Evolutionary conservation across 208 protist species (phyloP).

Genomic region (Leishmania tropica): DNA sequence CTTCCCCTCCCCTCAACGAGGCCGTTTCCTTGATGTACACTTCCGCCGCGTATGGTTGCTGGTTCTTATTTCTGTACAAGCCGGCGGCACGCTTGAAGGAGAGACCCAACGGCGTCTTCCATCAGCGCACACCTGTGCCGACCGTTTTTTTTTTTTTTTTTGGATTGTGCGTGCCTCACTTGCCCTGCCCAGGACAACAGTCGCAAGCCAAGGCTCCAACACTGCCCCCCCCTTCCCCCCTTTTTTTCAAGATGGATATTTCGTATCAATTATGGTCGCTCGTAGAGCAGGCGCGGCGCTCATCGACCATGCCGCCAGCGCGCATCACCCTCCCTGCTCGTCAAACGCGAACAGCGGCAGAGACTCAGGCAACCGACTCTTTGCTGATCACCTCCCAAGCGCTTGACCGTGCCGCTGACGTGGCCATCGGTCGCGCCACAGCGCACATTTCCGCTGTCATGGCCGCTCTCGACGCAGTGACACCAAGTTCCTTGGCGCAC

Average conservation of each 20-base stretch:
- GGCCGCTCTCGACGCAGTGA: constrained; percentile 47
- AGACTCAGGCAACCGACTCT: constrained; percentile 13
- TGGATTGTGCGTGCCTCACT: not conserved
- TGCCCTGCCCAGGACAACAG: not conserved
- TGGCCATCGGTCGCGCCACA: constrained; percentile 13
- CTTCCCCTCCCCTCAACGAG: not conserved
- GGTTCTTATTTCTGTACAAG: not conserved
- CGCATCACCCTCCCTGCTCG: not conserved
- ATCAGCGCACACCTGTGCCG: not conserved
- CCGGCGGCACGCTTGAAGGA: not conserved
- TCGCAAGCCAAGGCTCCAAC: not conserved
- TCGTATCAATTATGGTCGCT: constrained; percentile 26
- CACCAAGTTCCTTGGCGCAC: constrained; percentile 32
- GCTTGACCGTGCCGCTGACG: not conserved
- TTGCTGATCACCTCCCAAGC: constrained; percentile 23
- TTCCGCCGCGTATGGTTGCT: not conserved
- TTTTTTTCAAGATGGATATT: constrained; percentile 11
- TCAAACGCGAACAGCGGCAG: not conserved
- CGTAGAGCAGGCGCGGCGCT: constrained; percentile 9
- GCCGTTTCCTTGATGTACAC: not conserved
- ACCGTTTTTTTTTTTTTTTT: not conserved
- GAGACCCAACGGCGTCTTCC: not conserved
- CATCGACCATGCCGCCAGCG: not conserved
- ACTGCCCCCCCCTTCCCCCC: too few species aligned
- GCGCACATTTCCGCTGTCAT: constrained; percentile 29